Evolutionary conservation across 1,284 basidiomycete genomes (phyloP), one percentile per base, ranked within the genome.

Genomic region (Cutaneotrichosporon mucoides): DNA sequence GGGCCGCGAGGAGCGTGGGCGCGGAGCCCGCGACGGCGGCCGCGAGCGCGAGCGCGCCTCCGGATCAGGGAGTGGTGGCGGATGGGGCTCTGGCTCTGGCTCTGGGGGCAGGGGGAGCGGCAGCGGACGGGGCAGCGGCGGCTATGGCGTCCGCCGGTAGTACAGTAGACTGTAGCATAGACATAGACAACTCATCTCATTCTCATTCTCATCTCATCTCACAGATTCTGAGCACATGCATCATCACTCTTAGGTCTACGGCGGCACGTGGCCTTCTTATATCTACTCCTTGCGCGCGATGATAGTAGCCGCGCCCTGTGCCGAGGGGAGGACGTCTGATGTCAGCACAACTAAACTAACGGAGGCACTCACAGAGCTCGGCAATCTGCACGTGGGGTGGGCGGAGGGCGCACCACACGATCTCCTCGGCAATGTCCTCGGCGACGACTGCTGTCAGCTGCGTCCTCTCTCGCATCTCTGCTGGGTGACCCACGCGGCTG

Each of bases 391-490:
- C 88, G 70, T 92, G 90, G 35, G 88, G 82, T 16, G 90, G 90
- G 37, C 93, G 86, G 11, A 88, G 83, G 15, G 94, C 92, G 15
- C 87, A 86, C 92, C 92, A 98, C 12, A 95, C 90, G 71, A 98
- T 93, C 76, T 97, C 93, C 76, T 97, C 92, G 2, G 93, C 93
- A 57, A 93, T 87, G 72, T 93, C 90, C 63, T 86, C 82, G 6
- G 87, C 86, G 3, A 84, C 83, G 71, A 92, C 88, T 88, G 70
- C 55, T 66, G 46, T 63, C 34, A 63, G 61, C 42, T 10, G 11
- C n/a, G 33, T 5, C 12, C 10, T 38, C 37, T 38, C 37, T 6
- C 6, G 6, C 37, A 38, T 6, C 37, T 6, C 6, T 6, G 11
- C 6, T 11, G 37, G 11, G 37, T 11, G 6, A 38, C 37, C 11